phyloP scores from a whole-genome alignment of 495 filamentous ascomycete genomes.

The Bacidia gigantensis region DNA sequence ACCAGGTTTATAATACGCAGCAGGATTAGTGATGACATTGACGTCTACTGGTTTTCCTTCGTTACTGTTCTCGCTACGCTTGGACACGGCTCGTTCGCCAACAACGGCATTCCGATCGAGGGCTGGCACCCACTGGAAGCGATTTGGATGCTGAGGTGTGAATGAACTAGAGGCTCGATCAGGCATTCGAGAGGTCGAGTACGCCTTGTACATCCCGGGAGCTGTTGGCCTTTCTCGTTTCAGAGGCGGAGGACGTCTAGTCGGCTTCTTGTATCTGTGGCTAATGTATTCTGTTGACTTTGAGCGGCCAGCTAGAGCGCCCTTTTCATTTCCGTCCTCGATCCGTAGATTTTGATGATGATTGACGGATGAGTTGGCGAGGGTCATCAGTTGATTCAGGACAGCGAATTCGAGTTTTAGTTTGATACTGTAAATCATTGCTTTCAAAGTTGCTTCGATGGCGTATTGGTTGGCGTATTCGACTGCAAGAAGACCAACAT shows the following conservation, averaged over 20 bases:
- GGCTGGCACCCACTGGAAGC: constrained; percentile 19
- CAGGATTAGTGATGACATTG: constrained; percentile 19
- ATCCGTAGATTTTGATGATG: constrained; percentile 16
- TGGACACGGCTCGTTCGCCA: constrained; percentile 3
- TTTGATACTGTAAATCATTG: constrained; percentile 48
- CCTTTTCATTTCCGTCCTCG: constrained; percentile 15
- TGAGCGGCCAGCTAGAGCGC: constrained; percentile 10
- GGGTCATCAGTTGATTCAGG: constrained; percentile 35
- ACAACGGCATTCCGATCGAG: constrained; percentile 16
- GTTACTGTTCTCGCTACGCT: constrained; percentile 11
- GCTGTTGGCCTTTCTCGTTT: constrained; percentile 3
- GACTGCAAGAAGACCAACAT: constrained; percentile 32
- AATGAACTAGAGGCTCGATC: constrained; percentile 7
- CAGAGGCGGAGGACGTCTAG: constrained; percentile 4
- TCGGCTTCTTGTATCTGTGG: constrained; percentile 15
- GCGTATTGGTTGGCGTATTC: constrained; percentile 41
- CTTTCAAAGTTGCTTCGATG: constrained; percentile 43
- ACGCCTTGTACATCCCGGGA: constrained; percentile 5
- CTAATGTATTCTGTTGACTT: constrained; percentile 19
- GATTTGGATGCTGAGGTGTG: constrained; percentile 11
- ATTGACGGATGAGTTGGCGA: constrained; percentile 20
- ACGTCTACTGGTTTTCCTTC: constrained; percentile 7
- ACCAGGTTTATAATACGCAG: constrained; percentile 16
- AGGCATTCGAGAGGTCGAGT: constrained; percentile 11
- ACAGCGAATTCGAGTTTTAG: constrained; percentile 50